Evolutionary conservation across 495 filamentous ascomycete genomes (phyloP).

Genomic region (Trichocladium uniseriatum): DNA sequence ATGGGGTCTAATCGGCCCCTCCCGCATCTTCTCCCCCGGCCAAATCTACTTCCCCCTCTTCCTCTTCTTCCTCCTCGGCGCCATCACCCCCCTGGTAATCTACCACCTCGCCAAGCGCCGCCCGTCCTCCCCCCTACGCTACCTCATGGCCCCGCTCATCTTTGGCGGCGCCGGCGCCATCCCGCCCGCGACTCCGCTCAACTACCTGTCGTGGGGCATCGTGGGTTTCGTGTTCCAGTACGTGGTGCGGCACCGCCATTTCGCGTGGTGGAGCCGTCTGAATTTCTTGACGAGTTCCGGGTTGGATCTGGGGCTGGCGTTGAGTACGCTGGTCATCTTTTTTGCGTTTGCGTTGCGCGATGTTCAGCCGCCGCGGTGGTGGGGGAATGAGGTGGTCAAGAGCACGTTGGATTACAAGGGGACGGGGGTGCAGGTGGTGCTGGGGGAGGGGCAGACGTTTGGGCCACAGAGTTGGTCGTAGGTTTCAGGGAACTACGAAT

Average conservation of each 20-base stretch:
- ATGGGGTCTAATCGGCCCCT: constrained; percentile 61
- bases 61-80: constrained; percentile 55
- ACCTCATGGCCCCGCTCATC: constrained; percentile 56
- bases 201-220: constrained; percentile 59
- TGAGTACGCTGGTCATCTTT: constrained; percentile 54
- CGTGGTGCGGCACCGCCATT: constrained; percentile 44
- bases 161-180: constrained; percentile 57
- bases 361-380: constrained; percentile 44
- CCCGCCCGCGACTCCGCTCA: constrained; percentile 59
- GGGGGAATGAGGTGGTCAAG: constrained; percentile 44
- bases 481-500: too few species aligned
- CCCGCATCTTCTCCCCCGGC: constrained; percentile 57
- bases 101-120: constrained; percentile 48
- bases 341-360: constrained; percentile 45
- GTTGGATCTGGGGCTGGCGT: constrained; percentile 52
- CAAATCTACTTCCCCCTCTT: constrained; percentile 57
- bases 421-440: constrained; percentile 41
- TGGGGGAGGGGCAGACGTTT: constrained; percentile 47
- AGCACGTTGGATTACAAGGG: constrained; percentile 44
- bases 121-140: constrained; percentile 42
- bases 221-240: constrained; percentile 60
- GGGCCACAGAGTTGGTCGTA: constrained; percentile 43
- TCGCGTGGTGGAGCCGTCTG: constrained; percentile 58
- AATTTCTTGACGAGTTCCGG: constrained; percentile 56
- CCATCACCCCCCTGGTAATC: constrained; percentile 45